phyloP scores from a whole-genome alignment of 1,284 basidiomycete species.

The Phellopilus nigrolimitatus region DNA sequence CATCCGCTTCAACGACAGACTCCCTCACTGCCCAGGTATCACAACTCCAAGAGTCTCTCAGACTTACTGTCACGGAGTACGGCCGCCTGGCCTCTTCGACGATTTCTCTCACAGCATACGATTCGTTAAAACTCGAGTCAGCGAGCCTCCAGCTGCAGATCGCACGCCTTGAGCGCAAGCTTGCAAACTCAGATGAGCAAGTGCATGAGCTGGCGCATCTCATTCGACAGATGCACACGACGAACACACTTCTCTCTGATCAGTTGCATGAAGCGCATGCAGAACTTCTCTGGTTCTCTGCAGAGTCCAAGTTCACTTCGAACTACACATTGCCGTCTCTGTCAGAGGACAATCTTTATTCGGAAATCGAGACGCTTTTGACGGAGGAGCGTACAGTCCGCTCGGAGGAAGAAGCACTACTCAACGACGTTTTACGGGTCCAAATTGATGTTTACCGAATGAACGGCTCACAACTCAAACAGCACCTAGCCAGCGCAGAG shows the following conservation, averaged over 20 bases:
- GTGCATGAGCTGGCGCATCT: conserved; percentile 59
- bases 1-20: conserved; percentile 35
- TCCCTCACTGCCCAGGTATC: conserved; percentile 33
- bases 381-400: not conserved
- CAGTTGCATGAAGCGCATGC: conserved; percentile 40
- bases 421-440: conserved; percentile 27
- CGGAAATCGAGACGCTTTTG: conserved; percentile 7
- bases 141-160: conserved; percentile 38
- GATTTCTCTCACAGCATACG: conserved; percentile 37
- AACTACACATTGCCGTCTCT: not conserved
- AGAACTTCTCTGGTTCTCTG: conserved; percentile 30
- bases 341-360: not conserved
- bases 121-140: conserved; percentile 40
- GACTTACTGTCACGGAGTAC: conserved; percentile 52
- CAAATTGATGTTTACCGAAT: conserved; percentile 27
- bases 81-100: conserved; percentile 50
- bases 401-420: conserved; percentile 13
- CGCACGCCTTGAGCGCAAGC: conserved; percentile 56
- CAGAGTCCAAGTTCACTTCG: not conserved
- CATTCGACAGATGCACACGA: conserved; percentile 51
- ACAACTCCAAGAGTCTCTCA: conserved; percentile 46
- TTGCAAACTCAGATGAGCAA: conserved; percentile 63
- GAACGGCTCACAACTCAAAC: conserved; percentile 1
- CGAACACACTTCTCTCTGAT: conserved; percentile 41
- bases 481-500: conserved; percentile 11